Evolutionary conservation across 306 rosid species (phyloP).

Genomic region (Inga leiocalycina): DNA sequence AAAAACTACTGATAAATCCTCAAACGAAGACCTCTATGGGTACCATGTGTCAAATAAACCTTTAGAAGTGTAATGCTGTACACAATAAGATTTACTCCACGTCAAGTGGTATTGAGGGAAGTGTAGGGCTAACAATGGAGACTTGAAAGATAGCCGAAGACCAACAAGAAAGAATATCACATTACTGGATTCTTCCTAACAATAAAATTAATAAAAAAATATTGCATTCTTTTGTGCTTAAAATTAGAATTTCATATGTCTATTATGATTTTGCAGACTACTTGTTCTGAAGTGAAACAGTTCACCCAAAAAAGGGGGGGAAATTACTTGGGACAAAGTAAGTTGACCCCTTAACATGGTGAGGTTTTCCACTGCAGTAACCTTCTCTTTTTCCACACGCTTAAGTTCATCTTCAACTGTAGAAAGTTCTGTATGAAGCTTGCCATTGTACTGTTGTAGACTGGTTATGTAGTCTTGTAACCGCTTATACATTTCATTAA

Average conservation of each 20-base stretch:
- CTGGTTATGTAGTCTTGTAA: conserved; percentile 94
- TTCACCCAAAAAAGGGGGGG: not conserved
- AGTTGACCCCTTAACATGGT: conserved; percentile 81
- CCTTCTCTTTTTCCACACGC: conserved; percentile 87
- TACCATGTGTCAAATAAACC: not conserved
- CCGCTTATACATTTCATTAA: conserved; percentile 96
- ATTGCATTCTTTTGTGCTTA: not conserved
- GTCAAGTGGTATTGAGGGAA: not conserved
- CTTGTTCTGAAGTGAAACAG: conserved; percentile 27
- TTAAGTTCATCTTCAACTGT: conserved; percentile 87
- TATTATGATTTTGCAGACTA: not conserved
- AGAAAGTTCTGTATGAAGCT: conserved; percentile 93
- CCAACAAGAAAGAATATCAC: not conserved
- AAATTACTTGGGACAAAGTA: conserved; percentile 74
- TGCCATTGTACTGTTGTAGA: conserved; percentile 94
- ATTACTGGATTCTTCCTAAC: not conserved
- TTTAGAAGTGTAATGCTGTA: not conserved
- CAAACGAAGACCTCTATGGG: not conserved
- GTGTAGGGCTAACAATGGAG: conserved; percentile 11
- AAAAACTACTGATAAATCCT: conserved; percentile 10
- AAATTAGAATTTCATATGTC: conserved; percentile 6
- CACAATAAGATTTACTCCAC: not conserved
- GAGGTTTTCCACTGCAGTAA: conserved; percentile 66
- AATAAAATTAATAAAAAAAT: not conserved
- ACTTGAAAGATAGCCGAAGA: not conserved